Percentiles rank a stretch among this genome's conserved stretches.
Conservation (phyloP, 1,284 basidiomycete species). For the Heterobasidion irregulare region DNA sequence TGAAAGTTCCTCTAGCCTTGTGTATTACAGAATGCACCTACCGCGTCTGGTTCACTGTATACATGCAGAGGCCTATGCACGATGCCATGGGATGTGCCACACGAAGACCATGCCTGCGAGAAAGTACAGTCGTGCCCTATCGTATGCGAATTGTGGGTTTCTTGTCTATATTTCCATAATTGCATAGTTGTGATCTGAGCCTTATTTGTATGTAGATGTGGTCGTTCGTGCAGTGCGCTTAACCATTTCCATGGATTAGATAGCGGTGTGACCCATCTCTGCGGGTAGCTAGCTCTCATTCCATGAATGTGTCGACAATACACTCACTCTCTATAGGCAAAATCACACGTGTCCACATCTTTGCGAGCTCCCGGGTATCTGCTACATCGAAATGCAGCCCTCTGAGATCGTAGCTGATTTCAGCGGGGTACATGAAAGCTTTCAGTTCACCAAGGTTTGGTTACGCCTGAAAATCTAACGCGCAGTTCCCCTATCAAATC, state of each 20-base stretch:
- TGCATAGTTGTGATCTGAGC: neutral
- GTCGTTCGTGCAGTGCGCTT: neutral
- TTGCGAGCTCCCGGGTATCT: conserved; percentile 7
- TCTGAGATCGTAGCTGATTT: conserved; percentile 11
- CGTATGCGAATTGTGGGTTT: conserved; percentile 26
- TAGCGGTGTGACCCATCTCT: conserved; percentile 32
- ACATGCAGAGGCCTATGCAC: neutral
- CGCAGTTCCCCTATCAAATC: conserved; percentile 5
- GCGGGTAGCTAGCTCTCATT: conserved; percentile 34
- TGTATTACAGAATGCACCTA: neutral
- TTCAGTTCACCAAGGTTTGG: conserved; percentile 12
- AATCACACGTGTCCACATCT: conserved; percentile 6
- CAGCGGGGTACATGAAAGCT: conserved; percentile 10
- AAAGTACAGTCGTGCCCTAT: conserved; percentile 34
- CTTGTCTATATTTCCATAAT: neutral
- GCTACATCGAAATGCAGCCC: conserved; percentile 10
- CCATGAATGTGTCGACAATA: neutral
- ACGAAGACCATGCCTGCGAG: conserved; percentile 35
- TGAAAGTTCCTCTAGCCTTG: neutral
- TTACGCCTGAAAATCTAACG: neutral
- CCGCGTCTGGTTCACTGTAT: neutral
- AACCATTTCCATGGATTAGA: conserved; percentile 44
- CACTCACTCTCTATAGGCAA: conserved; percentile 1
- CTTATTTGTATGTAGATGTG: neutral
- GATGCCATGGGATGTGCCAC: conserved; percentile 30